A percentile compares a stretch with the other conserved stretches of the same genome.
Evolutionary conservation across 495 filamentous ascomycete genomes (phyloP).

Genomic region (Lophiotrema nucula): DNA sequence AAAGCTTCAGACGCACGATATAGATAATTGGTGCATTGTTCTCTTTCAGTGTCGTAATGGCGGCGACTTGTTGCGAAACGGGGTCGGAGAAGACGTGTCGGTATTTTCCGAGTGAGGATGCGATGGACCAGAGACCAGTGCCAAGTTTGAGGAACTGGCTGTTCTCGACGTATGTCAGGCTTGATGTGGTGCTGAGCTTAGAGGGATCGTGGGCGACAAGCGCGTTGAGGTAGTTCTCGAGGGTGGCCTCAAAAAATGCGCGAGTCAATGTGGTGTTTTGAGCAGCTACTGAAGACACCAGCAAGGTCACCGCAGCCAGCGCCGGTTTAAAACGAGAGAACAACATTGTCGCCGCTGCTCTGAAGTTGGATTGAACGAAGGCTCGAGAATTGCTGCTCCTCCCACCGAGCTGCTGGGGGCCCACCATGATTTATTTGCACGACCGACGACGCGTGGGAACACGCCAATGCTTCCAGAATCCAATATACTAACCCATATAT

Average conservation of each 20-base stretch:
- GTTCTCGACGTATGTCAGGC: slow-evolving; percentile 7
- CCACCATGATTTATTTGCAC: too few species aligned
- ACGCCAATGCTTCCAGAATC: too few species aligned
- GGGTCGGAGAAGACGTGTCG: slow-evolving; percentile 12
- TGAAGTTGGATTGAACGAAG: too few species aligned
- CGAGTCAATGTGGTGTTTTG: background rate
- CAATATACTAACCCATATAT: too few species aligned
- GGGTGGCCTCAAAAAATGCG: background rate
- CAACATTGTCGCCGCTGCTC: too few species aligned
- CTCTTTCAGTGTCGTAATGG: slow-evolving; percentile 7
- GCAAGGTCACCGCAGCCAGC: too few species aligned
- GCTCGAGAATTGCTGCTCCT: too few species aligned
- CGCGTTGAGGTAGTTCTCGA: slow-evolving; percentile 1
- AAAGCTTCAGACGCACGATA: background rate
- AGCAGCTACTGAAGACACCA: too few species aligned
- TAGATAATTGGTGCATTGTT: slow-evolving; percentile 1
- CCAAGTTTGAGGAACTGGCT: slow-evolving; percentile 1
- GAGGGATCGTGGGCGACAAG: slow-evolving; percentile 2
- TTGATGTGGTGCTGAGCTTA: background rate
- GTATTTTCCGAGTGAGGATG: slow-evolving; percentile 3
- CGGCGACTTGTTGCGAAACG: slow-evolving; percentile 1
- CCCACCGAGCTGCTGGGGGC: too few species aligned
- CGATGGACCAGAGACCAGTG: slow-evolving; percentile 1
- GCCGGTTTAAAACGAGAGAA: too few species aligned
- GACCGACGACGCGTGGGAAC: too few species aligned